phyloP scores from a whole-genome alignment of 2,329 filamentous ascomycete species.

The Delphinella strobiligena region DNA sequence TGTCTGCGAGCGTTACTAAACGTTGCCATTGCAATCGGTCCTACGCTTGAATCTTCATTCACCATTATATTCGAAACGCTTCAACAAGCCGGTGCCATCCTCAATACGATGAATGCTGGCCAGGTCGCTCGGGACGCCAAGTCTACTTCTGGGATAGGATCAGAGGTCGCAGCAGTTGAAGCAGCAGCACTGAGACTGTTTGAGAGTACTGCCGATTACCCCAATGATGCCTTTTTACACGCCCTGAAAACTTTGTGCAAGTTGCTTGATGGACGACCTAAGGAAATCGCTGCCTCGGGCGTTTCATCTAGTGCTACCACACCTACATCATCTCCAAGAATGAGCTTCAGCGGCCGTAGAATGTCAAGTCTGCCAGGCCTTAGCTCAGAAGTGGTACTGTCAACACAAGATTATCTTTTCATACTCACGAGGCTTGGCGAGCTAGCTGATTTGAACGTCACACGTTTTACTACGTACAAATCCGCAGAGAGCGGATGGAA shows the following conservation, averaged over 20 bases:
- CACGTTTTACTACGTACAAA: conserved; percentile 54
- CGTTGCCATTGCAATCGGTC: conserved; percentile 83
- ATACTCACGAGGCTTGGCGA: conserved; percentile 36
- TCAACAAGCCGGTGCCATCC: conserved; percentile 81
- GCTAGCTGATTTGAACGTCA: conserved; percentile 32
- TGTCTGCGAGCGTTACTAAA: conserved; percentile 90
- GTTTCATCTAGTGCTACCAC: conserved; percentile 10
- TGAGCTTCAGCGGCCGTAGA: conserved; percentile 15
- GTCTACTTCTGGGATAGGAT: conserved; percentile 36
- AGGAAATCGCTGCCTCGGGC: not conserved
- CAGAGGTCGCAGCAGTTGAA: conserved; percentile 80
- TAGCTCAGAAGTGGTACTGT: conserved; percentile 24
- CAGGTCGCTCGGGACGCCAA: conserved; percentile 14
- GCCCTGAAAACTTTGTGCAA: conserved; percentile 65
- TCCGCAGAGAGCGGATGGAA: conserved; percentile 66
- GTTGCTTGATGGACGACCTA: conserved; percentile 38
- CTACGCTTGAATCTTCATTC: conserved; percentile 76
- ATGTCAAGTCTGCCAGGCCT: conserved; percentile 33
- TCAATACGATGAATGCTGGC: conserved; percentile 37
- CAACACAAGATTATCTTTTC: conserved; percentile 34
- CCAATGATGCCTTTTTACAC: conserved; percentile 66
- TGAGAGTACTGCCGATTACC: conserved; percentile 86
- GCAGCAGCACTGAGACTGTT: conserved; percentile 75
- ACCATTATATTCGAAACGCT: conserved; percentile 83
- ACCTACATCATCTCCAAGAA: conserved; percentile 13